Conservation (phyloP, 2,329 filamentous ascomycete species). For the Boeremia exigua region DNA sequence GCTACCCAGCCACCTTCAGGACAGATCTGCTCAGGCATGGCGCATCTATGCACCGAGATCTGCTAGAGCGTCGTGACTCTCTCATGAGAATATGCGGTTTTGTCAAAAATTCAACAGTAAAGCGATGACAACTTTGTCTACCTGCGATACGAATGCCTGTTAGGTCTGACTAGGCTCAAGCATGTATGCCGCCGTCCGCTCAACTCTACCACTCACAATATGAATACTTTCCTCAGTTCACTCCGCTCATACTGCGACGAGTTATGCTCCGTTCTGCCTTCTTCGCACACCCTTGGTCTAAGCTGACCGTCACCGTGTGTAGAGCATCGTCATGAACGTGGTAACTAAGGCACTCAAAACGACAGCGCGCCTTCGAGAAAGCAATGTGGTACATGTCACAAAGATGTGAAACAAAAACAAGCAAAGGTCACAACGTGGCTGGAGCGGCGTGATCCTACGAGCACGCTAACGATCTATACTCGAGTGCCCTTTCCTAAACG, state of each 20-base stretch:
- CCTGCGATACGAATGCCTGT: too few species aligned
- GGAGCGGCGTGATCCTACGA: conserved; percentile 4
- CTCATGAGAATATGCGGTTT: too few species aligned
- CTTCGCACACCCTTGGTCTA: not conserved
- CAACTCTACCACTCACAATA: not conserved
- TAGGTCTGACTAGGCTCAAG: too few species aligned
- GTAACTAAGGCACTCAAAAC: not conserved
- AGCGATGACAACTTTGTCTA: too few species aligned
- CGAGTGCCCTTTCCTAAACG: conserved; percentile 6
- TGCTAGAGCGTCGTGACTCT: too few species aligned
- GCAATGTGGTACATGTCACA: conserved; percentile 1
- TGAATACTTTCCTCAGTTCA: not conserved
- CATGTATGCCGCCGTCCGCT: not conserved
- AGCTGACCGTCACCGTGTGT: too few species aligned
- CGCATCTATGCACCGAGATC: too few species aligned
- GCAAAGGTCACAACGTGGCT: conserved; percentile 6
- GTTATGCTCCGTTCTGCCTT: not conserved
- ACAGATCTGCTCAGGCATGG: too few species aligned
- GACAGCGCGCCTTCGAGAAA: conserved; percentile 4
- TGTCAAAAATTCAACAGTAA: too few species aligned
- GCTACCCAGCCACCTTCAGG: too few species aligned
- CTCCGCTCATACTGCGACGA: not conserved
- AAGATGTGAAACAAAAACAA: conserved; percentile 10
- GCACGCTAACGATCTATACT: conserved; percentile 8
- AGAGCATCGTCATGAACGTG: not conserved